phyloP scores from a whole-genome alignment of 2,329 filamentous ascomycete species.

The Fusarium piperis region DNA sequence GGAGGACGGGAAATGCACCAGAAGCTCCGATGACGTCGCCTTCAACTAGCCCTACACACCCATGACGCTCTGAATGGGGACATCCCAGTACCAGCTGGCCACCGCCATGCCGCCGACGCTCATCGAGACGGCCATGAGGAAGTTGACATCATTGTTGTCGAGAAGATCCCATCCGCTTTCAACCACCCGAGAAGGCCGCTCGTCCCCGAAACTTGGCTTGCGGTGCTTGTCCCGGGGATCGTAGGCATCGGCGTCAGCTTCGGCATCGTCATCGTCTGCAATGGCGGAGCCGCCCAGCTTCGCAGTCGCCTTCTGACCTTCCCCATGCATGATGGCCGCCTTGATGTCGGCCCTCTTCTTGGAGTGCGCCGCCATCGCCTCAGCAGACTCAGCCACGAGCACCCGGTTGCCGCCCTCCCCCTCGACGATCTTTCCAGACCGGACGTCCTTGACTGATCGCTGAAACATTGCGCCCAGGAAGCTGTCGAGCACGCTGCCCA shows the following conservation, averaged over 20 bases:
- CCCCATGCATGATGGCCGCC: slow-evolving; percentile 53
- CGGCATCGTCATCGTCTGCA: slow-evolving; percentile 49
- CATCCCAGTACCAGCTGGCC: slow-evolving; percentile 68
- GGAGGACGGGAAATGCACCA: slow-evolving; percentile 3
- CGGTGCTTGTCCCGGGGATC: slow-evolving; percentile 61
- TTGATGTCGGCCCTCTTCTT: slow-evolving; percentile 52
- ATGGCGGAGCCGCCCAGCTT: slow-evolving; percentile 46
- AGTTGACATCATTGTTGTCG: slow-evolving; percentile 96
- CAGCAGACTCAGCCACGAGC: slow-evolving; percentile 53
- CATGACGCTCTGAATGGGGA: slow-evolving; percentile 60
- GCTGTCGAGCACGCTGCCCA: slow-evolving; percentile 88
- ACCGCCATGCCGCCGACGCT: slow-evolving; percentile 79
- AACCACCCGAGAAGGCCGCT: slow-evolving; percentile 69
- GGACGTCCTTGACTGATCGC: slow-evolving; percentile 84
- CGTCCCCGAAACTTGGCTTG: slow-evolving; percentile 62
- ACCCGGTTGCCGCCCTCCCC: slow-evolving; percentile 77
- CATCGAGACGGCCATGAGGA: slow-evolving; percentile 87
- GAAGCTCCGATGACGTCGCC: slow-evolving; percentile 38
- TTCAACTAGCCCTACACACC: slow-evolving; percentile 37
- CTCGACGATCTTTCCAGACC: slow-evolving; percentile 88
- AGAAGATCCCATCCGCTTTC: slow-evolving; percentile 78
- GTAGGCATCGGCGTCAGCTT: slow-evolving; percentile 55
- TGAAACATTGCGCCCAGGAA: slow-evolving; percentile 87
- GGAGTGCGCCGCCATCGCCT: slow-evolving; percentile 40
- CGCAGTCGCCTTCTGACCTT: slow-evolving; percentile 56